Evolutionary conservation across 441 rosid genomes (phyloP), one percentile per base, ranked within the genome.

Genomic region (Gossypium gossypioides): DNA sequence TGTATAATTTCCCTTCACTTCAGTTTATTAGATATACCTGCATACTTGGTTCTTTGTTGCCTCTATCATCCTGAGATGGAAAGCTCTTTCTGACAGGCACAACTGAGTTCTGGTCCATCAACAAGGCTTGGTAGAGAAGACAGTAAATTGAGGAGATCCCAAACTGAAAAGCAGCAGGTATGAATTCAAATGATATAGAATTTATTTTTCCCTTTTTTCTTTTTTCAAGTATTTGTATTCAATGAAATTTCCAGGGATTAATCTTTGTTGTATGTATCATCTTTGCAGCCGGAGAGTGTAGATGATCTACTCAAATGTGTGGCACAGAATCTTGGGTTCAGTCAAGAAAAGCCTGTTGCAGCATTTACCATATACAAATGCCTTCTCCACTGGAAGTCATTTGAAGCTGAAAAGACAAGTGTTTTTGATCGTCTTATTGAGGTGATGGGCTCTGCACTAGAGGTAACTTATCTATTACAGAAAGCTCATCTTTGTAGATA

Each of bases 351-450:
- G 77, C 96, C 99, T 62, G 86, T 90, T 44, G 97, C 94, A 62
- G 93, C 96, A 63, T 72, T 89, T 81, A 93, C 97, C 32, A 83
- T 93, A 57, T 91, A 96, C 77, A 92, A 82, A 87, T 91, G 98
- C 81, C 96, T 96, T 77, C 76, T 90, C 68, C 87, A 88, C 70
- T 96, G 99, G 98, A 90, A 76, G 86, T 77, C 84, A 74, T 88
- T 96, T 74, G 98, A 93, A 81, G 92, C 90, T 52, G 98, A 93
- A 74, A 96, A 84, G 82, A 93, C 99, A 67, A 93, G 88, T 69
- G 84, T 93, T 65, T 96, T 96, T 81, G 98, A 96, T 79, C 91
- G 90, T 54, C 90, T 96, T 73, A 91, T 96, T 82, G 91, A 86
- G 80, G 55, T 85, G 78, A 85, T 91, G 85, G 96, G 94, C 76